These are phyloP conservation scores for Paraurostyla sp. DNA, from an alignment of 73 alveolate species.

Conservation along the genomic window DNA sequence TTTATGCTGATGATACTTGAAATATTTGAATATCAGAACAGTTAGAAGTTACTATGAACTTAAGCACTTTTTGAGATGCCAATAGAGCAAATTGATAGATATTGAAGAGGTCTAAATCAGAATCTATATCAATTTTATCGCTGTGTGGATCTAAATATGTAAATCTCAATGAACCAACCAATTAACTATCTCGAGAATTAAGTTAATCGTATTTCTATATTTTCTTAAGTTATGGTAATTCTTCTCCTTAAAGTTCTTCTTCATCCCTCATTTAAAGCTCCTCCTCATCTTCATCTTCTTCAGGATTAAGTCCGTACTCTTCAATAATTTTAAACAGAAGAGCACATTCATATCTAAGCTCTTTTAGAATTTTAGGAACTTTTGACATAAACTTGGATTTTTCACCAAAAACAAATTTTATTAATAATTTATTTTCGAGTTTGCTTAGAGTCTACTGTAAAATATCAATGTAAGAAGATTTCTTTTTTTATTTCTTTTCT, in stretches of 20 bases:
- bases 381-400: neutral
- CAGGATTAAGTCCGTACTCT: neutral
- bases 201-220: neutral
- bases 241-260: neutral
- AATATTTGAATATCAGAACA: conserved; percentile 2
- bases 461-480: too few relatives aligned
- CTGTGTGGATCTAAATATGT: neutral
- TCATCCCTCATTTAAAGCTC: too few relatives aligned
- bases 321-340: neutral
- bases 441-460: too few relatives aligned
- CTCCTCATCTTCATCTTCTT: neutral
- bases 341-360: neutral
- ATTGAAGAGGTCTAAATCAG: neutral
- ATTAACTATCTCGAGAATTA: neutral
- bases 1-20: neutral
- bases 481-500: too few relatives aligned
- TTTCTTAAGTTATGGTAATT: neutral
- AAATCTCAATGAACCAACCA: neutral
- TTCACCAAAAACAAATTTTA: neutral
- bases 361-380: neutral
- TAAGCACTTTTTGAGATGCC: neutral
- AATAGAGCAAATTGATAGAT: neutral
- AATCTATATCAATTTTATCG: neutral
- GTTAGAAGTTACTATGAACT: neutral
- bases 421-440: neutral